phyloP scores from a whole-genome alignment of 495 filamentous ascomycete species.

The Hypomontagnella monticulosa region DNA sequence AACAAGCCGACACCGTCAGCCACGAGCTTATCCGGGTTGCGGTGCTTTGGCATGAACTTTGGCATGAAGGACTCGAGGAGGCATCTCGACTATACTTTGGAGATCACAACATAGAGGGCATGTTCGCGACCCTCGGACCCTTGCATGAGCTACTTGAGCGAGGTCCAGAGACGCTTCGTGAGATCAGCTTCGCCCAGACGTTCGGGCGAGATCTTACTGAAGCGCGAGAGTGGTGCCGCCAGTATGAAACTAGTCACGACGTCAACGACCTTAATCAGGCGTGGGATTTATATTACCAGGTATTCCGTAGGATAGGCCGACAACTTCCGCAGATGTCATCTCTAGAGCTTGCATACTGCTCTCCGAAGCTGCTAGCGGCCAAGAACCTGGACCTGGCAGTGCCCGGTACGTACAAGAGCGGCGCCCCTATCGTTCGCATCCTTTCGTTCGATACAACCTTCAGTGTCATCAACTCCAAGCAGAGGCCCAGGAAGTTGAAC shows the following conservation, averaged over 20 bases:
- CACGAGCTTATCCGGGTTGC: slow-evolving; percentile 95
- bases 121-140: slow-evolving; percentile 90
- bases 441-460: slow-evolving; percentile 87
- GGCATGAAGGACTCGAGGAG: slow-evolving; percentile 99
- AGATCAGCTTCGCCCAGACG: slow-evolving; percentile 97
- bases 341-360: slow-evolving; percentile 96
- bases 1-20: slow-evolving; percentile 94
- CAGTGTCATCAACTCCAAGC: slow-evolving; percentile 95
- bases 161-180: slow-evolving; percentile 90
- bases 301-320: slow-evolving; percentile 92
- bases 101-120: slow-evolving; percentile 94
- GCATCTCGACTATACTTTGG: slow-evolving; percentile 92
- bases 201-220: slow-evolving; percentile 96
- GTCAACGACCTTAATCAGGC: slow-evolving; percentile 95
- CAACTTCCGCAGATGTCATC: slow-evolving; percentile 91
- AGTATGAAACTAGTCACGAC: slow-evolving; percentile 87
- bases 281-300: slow-evolving; percentile 98
- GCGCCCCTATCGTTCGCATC: slow-evolving; percentile 86
- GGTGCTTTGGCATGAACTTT: slow-evolving; percentile 97
- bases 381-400: slow-evolving; percentile 88
- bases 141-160: slow-evolving; percentile 89
- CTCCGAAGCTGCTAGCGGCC: slow-evolving; percentile 85
- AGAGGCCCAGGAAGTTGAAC: slow-evolving; percentile 88
- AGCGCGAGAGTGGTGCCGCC: slow-evolving; percentile 91
- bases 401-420: slow-evolving; percentile 91